phyloP scores from a whole-genome alignment of 306 rosid genomes.

The Mimosa pudica region DNA sequence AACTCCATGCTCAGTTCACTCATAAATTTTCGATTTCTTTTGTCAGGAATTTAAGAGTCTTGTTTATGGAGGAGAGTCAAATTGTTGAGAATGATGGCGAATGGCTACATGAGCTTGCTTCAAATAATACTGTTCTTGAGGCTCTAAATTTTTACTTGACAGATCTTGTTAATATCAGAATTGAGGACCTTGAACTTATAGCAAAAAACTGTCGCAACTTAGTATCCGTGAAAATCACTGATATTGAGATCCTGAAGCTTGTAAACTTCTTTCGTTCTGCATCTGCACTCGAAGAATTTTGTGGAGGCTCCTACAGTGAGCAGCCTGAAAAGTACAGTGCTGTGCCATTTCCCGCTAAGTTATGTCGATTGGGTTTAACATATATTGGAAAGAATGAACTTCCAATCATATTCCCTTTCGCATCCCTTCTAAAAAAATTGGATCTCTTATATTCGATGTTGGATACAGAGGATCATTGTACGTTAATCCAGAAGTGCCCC shows the following conservation, averaged over 20 bases:
- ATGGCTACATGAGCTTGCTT: slow-evolving; percentile 89
- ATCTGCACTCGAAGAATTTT: slow-evolving; percentile 70
- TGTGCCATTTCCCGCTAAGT: slow-evolving; percentile 61
- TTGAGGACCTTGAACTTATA: slow-evolving; percentile 82
- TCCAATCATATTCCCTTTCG: slow-evolving; percentile 76
- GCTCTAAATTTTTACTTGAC: slow-evolving; percentile 86
- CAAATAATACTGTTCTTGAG: slow-evolving; percentile 82
- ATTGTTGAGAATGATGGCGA: slow-evolving; percentile 69
- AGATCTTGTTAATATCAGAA: slow-evolving; percentile 52
- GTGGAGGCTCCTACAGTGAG: slow-evolving; percentile 79
- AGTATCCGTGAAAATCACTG: slow-evolving; percentile 72
- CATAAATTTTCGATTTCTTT: slow-evolving; percentile 5
- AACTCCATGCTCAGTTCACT: slow-evolving; percentile 11
- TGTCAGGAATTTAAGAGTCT: slow-evolving; percentile 70
- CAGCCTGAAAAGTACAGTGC: slow-evolving; percentile 54
- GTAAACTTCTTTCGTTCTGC: slow-evolving; percentile 73
- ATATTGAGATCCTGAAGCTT: slow-evolving; percentile 71
- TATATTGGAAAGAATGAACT: slow-evolving; percentile 78
- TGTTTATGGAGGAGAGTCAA: slow-evolving; percentile 84
- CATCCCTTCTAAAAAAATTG: slow-evolving; percentile 63
- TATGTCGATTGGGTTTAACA: slow-evolving; percentile 74
- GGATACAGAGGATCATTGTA: slow-evolving; percentile 89
- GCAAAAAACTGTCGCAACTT: slow-evolving; percentile 80
- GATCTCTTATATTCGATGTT: slow-evolving; percentile 89
- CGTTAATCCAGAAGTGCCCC: slow-evolving; percentile 80